Percentiles rank a stretch among this genome's conserved stretches.
These are phyloP conservation scores for Ophiognomonia clavigignenti-juglandacearum DNA, from an alignment of 2,329 filamentous ascomycete genomes.

Conservation along the genomic window DNA sequence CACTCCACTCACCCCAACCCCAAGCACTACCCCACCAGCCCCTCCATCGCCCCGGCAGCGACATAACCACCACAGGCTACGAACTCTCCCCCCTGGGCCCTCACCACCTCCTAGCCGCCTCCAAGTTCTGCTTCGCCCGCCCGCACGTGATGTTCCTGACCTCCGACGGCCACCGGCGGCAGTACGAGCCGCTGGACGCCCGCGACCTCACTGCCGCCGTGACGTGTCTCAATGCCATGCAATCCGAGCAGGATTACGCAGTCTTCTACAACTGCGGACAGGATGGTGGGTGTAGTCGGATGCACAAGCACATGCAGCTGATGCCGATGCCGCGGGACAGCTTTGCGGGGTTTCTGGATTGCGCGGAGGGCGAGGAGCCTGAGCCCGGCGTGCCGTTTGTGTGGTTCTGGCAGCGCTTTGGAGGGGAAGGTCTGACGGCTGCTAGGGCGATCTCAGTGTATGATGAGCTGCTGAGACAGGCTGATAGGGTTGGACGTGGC, in stretches of 20 bases:
- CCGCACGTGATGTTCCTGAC: background rate
- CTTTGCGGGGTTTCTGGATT: background rate
- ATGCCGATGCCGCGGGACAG: background rate
- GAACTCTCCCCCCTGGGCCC: background rate
- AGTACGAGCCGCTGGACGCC: background rate
- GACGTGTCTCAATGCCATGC: background rate
- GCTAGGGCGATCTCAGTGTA: background rate
- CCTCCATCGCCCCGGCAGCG: background rate
- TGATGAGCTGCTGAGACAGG: background rate
- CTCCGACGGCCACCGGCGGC: background rate
- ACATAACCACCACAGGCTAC: background rate
- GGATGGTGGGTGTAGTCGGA: background rate
- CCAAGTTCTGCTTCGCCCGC: background rate
- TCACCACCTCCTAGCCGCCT: background rate
- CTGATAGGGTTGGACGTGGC: background rate
- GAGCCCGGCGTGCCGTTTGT: conserved; percentile 1
- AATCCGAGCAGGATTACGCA: background rate
- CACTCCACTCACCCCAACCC: background rate
- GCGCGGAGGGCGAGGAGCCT: background rate
- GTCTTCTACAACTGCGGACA: background rate
- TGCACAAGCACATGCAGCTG: background rate
- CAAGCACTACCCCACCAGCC: background rate
- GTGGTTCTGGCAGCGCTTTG: background rate
- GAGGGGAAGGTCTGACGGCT: background rate
- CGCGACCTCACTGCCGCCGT: background rate